Percentiles rank a stretch among this genome's conserved stretches.
phyloP scores from a whole-genome alignment of 106 monocot species.

The Dendrobium catenatum region DNA sequence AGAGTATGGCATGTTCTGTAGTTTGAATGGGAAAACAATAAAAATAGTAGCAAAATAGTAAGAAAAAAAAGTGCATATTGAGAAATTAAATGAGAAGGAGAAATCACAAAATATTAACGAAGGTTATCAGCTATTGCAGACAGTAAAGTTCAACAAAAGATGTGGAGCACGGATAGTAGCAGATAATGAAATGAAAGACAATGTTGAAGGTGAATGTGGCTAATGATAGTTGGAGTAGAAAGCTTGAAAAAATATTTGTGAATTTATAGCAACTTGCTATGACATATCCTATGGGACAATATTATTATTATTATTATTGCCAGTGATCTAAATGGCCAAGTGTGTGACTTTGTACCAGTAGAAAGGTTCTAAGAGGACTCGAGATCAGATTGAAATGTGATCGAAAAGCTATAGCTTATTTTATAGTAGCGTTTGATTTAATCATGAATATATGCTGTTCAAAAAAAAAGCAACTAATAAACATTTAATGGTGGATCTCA shows the following conservation, averaged over 20 bases:
- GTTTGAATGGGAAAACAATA: not conserved
- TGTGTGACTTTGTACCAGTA: not conserved
- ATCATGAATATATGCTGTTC: not conserved
- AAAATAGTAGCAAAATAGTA: not conserved
- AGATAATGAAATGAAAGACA: not conserved
- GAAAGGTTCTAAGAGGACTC: not conserved
- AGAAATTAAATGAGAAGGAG: not conserved
- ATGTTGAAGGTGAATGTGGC: not conserved
- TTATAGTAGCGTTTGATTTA: not conserved
- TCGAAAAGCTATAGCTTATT: not conserved
- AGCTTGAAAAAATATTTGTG: not conserved
- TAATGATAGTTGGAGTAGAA: not conserved
- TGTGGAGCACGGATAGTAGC: not conserved
- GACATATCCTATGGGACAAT: not conserved
- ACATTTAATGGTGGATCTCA: not conserved
- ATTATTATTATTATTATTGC: not conserved
- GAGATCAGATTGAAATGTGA: not conserved
- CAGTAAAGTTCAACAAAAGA: not conserved
- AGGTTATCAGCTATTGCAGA: not conserved
- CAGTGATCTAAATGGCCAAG: not conserved
- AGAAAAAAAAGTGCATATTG: not conserved
- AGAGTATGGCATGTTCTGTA: not conserved
- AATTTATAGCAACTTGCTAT: not conserved
- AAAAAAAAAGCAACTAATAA: not conserved
- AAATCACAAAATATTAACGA: not conserved